Evolutionary conservation across 306 rosid species (phyloP), one percentile per base, ranked within the genome.

Genomic region (Cajanus cajan): DNA sequence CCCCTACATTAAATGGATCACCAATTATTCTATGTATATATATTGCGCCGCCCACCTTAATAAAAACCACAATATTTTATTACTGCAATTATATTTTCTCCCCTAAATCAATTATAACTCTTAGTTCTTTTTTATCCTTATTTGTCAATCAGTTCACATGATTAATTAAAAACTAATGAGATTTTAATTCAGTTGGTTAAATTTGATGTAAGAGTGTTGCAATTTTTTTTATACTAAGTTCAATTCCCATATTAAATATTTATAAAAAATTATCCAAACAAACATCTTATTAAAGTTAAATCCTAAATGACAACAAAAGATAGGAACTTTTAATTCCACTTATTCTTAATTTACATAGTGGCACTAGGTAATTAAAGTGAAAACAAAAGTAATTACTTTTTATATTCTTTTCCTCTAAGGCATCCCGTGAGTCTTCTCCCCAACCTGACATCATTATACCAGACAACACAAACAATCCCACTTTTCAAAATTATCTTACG

Each of bases 341-440:
- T 24, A 44, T 81, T 15, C 72, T 13, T 44, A 63, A 55, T 18
- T 9, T 15, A 64, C n/a, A 33, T 33, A 4, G 12, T 25, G 7
- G 9, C 28, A 54, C 7, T 21, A 4, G 31, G 8, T 71, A 47
- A 37, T 51, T 51, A 66, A 80, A 84, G 82, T 80, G 64, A 71
- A 67, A 66, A 54, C 61, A 58, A 73, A 61, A 39, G 47, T 34
- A 36, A 62, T 15, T 36, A 16, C 40, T 28, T 59, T 34, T n/a
- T n/a, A 15, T 16, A 63, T 34, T 63, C 14, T 63, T 24, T 66
- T 67, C 57, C 19, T 76, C 2, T 51, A 4, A 10, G 28, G 13
- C 86, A 61, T 78, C 74, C 71, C 62, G 65, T 21, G 44, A 81
- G 19, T 11, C 59, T 66, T 79, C 80, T n/a, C 65, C 73, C 52